These are phyloP conservation scores for Penicillium sp. DNA, from an alignment of 2,329 filamentous ascomycete species.

Conservation along the genomic window DNA sequence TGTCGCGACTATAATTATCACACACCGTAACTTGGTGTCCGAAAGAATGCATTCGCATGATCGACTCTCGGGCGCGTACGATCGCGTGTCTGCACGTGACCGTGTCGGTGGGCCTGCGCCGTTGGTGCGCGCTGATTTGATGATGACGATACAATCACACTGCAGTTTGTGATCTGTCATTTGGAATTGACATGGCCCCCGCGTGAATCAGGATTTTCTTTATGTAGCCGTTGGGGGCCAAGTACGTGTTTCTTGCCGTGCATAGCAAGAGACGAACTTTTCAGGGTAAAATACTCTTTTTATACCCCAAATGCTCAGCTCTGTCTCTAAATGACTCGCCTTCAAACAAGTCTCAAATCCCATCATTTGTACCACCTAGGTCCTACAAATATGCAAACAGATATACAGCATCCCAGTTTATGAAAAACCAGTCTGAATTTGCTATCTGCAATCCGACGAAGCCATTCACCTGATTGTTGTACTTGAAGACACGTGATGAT, in stretches of 20 bases:
- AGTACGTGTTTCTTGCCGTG: not conserved
- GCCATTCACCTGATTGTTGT: not conserved
- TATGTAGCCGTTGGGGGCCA: not conserved
- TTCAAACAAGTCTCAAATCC: too few species aligned
- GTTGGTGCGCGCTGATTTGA: not conserved
- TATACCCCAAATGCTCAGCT: too few species aligned
- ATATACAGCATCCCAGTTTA: too few species aligned
- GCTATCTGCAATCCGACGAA: not conserved
- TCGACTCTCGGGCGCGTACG: slow-evolving; percentile 9
- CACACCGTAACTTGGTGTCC: not conserved
- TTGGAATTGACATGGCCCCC: not conserved
- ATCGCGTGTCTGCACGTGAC: slow-evolving; percentile 12
- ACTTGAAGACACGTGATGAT: slow-evolving; percentile 12
- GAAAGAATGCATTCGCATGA: slow-evolving; percentile 1
- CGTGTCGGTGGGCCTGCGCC: not conserved
- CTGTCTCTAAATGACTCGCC: too few species aligned
- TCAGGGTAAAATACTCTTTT: not conserved
- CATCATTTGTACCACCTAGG: too few species aligned
- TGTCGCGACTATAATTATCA: not conserved
- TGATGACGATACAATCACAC: not conserved
- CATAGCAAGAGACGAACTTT: not conserved
- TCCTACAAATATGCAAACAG: too few species aligned
- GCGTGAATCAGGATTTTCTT: not conserved
- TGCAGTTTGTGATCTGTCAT: not conserved
- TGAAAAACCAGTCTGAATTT: too few species aligned